phyloP scores from a whole-genome alignment of 2,329 filamentous ascomycete genomes.

The Lizonia empirigonia region DNA sequence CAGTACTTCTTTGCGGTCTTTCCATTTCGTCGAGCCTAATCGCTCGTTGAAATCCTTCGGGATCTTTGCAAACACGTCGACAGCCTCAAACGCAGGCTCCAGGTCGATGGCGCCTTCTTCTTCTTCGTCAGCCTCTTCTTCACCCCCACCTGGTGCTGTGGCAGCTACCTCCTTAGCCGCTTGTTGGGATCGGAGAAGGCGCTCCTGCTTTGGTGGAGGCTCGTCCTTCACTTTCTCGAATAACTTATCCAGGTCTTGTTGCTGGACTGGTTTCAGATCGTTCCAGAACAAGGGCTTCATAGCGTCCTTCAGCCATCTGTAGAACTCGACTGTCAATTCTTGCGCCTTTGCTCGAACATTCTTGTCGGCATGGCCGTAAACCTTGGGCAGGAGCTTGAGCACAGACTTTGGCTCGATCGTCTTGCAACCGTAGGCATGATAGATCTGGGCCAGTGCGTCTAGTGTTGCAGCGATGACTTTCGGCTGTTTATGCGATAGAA shows the following conservation, averaged over 20 bases:
- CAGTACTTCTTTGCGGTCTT: conserved; percentile 92
- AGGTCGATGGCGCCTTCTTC: conserved; percentile 74
- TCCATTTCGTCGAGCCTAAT: conserved; percentile 93
- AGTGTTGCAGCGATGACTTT: conserved; percentile 82
- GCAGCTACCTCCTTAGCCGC: conserved; percentile 76
- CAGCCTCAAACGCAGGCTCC: conserved; percentile 71
- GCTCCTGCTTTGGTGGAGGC: conserved; percentile 83
- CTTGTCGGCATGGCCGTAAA: conserved; percentile 96
- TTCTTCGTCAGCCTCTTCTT: conserved; percentile 57
- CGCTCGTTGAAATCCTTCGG: conserved; percentile 82
- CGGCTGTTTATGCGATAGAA: conserved; percentile 84
- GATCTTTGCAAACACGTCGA: conserved; percentile 83
- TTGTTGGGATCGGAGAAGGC: conserved; percentile 87
- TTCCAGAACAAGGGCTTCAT: conserved; percentile 99
- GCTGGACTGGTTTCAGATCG: conserved; percentile 93
- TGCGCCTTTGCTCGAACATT: conserved; percentile 95
- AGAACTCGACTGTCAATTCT: conserved; percentile 88
- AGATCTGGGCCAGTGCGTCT: conserved; percentile 78
- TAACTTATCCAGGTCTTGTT: conserved; percentile 88
- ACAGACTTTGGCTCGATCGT: conserved; percentile 90
- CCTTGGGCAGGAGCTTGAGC: conserved; percentile 85
- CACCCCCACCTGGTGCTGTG: conserved; percentile 60
- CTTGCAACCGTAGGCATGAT: conserved; percentile 94
- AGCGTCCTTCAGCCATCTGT: conserved; percentile 94
- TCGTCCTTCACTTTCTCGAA: conserved; percentile 95